Evolutionary conservation across 1,139 yeast species (phyloP).

Genomic region (Geotrichum restrictum): DNA sequence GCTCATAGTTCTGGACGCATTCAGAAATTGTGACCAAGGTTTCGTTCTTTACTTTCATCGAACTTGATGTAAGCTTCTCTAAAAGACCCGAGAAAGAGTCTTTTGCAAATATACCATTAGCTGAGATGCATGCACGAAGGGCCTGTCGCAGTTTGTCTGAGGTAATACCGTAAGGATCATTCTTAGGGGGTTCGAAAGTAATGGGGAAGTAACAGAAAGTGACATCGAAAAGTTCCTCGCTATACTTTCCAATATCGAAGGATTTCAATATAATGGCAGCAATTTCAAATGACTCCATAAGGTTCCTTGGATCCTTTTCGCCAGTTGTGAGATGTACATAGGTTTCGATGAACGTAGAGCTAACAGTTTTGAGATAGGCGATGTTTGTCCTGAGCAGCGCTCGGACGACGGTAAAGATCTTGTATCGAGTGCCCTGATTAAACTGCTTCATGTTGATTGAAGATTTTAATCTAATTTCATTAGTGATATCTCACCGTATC

Average conservation of each 20-base stretch:
- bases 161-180: slow-evolving; percentile 83
- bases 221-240: slow-evolving; percentile 75
- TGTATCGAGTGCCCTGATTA: slow-evolving; percentile 45
- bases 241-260: slow-evolving; percentile 42
- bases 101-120: slow-evolving; percentile 61
- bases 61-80: slow-evolving; percentile 81
- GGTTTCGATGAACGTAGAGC: slow-evolving; percentile 48
- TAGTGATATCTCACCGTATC: not conserved
- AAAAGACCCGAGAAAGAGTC: slow-evolving; percentile 74
- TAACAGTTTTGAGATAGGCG: slow-evolving; percentile 25
- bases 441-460: slow-evolving; percentile 53
- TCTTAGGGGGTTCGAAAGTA: slow-evolving; percentile 87
- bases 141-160: slow-evolving; percentile 63
- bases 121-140: slow-evolving; percentile 53
- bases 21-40: slow-evolving; percentile 58
- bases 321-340: slow-evolving; percentile 72
- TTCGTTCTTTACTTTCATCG: slow-evolving; percentile 72
- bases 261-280: slow-evolving; percentile 48
- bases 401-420: slow-evolving; percentile 52
- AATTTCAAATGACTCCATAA: slow-evolving; percentile 64
- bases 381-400: slow-evolving; percentile 36
- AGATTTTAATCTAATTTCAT: slow-evolving; percentile 36
- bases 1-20: slow-evolving; percentile 54
- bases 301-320: slow-evolving; percentile 90
- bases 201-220: slow-evolving; percentile 95